Percentiles rank a stretch among this genome's conserved stretches.
phyloP scores from a whole-genome alignment of 2,329 filamentous ascomycete species.

The Purpureocillium lavendulum region DNA sequence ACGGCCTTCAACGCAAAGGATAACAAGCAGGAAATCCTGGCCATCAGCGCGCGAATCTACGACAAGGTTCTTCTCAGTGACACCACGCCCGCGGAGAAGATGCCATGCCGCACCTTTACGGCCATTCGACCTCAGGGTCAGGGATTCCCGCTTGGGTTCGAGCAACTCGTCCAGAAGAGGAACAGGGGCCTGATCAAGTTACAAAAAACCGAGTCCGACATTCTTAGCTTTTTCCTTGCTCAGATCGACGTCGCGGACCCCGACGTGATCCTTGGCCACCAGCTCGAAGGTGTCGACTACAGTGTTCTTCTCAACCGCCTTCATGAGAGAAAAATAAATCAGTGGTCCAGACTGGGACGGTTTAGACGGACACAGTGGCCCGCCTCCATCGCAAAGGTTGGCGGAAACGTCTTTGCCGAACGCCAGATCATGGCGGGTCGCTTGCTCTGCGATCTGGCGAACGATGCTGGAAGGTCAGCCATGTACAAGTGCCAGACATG shows the following conservation, averaged over 20 bases:
- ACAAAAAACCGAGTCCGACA: slow-evolving; percentile 74
- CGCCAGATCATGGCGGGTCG: slow-evolving; percentile 83
- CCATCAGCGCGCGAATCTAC: slow-evolving; percentile 87
- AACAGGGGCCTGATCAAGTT: slow-evolving; percentile 71
- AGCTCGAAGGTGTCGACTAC: slow-evolving; percentile 95
- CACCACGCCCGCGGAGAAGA: slow-evolving; percentile 78
- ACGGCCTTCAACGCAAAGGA: slow-evolving; percentile 84
- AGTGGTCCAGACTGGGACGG: slow-evolving; percentile 89
- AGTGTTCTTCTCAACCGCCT: slow-evolving; percentile 82
- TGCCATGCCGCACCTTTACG: slow-evolving; percentile 87
- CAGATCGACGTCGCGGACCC: slow-evolving; percentile 83
- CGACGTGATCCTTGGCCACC: slow-evolving; percentile 88
- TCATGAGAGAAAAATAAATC: slow-evolving; percentile 81
- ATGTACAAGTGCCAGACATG: slow-evolving; percentile 98
- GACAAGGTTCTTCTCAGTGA: slow-evolving; percentile 82
- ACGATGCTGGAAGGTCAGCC: slow-evolving; percentile 92
- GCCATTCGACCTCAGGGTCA: slow-evolving; percentile 73
- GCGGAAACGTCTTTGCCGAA: slow-evolving; percentile 88
- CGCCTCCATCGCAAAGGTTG: slow-evolving; percentile 72
- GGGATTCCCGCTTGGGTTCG: slow-evolving; percentile 80
- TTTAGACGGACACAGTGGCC: slow-evolving; percentile 83
- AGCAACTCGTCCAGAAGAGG: slow-evolving; percentile 62
- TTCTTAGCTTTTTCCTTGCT: slow-evolving; percentile 82
- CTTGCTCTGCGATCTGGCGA: slow-evolving; percentile 86
- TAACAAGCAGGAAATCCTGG: slow-evolving; percentile 93